Percentiles rank a stretch among this genome's conserved stretches.
Conservation (phyloP, 2,329 filamentous ascomycete species). For the Ophiocordyceps camponoti-floridani region DNA sequence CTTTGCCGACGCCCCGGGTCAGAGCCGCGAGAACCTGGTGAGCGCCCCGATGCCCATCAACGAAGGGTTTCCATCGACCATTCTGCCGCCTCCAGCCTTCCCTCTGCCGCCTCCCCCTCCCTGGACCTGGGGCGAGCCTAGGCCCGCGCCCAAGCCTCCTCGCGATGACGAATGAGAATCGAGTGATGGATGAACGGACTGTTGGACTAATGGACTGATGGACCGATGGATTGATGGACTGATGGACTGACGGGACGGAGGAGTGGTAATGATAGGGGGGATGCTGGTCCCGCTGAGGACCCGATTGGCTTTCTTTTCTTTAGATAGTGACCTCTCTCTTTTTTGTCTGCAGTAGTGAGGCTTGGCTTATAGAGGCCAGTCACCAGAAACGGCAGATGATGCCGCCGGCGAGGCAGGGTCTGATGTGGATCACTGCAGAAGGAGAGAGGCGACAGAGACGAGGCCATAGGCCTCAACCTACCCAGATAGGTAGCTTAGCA, state of each 20-base stretch:
- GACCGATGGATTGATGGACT: background rate
- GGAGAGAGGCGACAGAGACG: background rate
- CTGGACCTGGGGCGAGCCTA: conserved; percentile 7
- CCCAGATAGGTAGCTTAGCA: background rate
- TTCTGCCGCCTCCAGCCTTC: conserved; percentile 1
- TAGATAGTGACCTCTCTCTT: background rate
- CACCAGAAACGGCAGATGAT: background rate
- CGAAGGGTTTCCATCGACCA: background rate
- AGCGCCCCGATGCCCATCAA: conserved; percentile 8
- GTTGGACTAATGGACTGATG: no score
- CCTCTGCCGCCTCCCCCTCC: conserved; percentile 6
- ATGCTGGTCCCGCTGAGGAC: background rate
- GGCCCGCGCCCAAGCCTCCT: conserved; percentile 9
- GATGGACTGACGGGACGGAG: background rate
- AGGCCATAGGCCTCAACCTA: background rate
- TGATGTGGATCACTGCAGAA: background rate
- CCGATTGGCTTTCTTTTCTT: background rate
- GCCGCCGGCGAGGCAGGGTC: background rate
- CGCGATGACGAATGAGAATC: background rate
- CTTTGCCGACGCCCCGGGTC: background rate
- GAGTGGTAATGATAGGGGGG: background rate
- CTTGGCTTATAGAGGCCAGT: background rate
- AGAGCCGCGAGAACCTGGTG: conserved; percentile 9
- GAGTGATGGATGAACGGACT: no score
- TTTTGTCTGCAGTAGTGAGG: background rate